A percentile compares a stretch with the other conserved stretches of the same genome.
These are phyloP conservation scores for Annulohypoxylon nitens DNA, from an alignment of 495 filamentous ascomycete species.

Conservation along the genomic window DNA sequence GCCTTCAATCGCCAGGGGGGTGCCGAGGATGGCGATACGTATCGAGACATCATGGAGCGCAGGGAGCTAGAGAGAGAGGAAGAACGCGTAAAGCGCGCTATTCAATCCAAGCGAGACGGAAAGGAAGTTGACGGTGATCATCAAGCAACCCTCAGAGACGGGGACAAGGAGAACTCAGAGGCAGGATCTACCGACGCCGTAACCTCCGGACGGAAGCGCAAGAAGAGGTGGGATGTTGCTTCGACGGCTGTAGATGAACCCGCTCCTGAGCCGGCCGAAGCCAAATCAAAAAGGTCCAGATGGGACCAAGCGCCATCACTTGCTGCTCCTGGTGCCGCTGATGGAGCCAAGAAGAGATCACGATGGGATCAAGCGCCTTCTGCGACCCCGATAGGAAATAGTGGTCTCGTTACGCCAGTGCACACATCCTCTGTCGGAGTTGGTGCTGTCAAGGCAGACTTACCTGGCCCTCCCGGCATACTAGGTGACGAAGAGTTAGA, in stretches of 20 bases:
- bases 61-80: conserved; percentile 95
- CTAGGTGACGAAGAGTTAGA: conserved; percentile 96
- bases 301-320: conserved; percentile 90
- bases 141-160: conserved; percentile 77
- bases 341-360: conserved; percentile 76
- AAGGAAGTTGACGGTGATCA: conserved; percentile 66
- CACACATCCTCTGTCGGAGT: conserved; percentile 76
- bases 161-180: conserved; percentile 79
- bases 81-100: conserved; percentile 83
- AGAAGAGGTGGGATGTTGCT: conserved; percentile 92
- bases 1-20: conserved; percentile 83
- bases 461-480: conserved; percentile 80
- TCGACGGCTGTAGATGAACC: conserved; percentile 63
- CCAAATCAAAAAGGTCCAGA: conserved; percentile 79
- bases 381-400: conserved; percentile 85
- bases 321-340: conserved; percentile 62
- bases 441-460: conserved; percentile 75
- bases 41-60: conserved; percentile 90
- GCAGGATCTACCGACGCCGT: conserved; percentile 75
- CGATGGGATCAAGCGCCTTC: conserved; percentile 92
- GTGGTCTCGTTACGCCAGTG: conserved; percentile 86
- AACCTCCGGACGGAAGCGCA: conserved; percentile 78
- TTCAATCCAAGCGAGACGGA: conserved; percentile 78
- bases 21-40: conserved; percentile 74
- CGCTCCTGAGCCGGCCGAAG: conserved; percentile 63